A percentile compares a stretch with the other conserved stretches of the same genome.
Evolutionary conservation across 768 basidiomycete species (phyloP).

Genomic region (Auriscalpium orientale): DNA sequence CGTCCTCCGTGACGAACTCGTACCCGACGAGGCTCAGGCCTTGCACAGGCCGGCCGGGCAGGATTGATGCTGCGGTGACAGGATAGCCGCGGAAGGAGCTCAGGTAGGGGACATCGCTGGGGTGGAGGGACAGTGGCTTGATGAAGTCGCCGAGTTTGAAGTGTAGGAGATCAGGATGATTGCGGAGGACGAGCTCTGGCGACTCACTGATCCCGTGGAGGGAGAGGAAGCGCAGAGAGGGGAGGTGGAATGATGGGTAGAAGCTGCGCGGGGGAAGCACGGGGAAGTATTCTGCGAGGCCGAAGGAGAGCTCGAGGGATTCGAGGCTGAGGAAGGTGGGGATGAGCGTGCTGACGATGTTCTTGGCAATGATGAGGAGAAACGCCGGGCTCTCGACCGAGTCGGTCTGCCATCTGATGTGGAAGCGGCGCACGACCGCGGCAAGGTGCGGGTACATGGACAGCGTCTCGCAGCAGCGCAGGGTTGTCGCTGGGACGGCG

Average conservation of each 20-base stretch:
- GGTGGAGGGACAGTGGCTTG: constrained; percentile 32
- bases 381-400: constrained; percentile 18
- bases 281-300: constrained; percentile 33
- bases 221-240: constrained; percentile 23
- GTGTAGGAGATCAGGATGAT: constrained; percentile 30
- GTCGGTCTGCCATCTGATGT: constrained; percentile 48
- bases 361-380: constrained; percentile 14
- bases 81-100: constrained; percentile 53
- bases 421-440: constrained; percentile 37
- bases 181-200: constrained; percentile 29
- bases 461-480: constrained; percentile 48
- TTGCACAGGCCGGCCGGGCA: constrained; percentile 56
- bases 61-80: constrained; percentile 47
- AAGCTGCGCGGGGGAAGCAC: constrained; percentile 27
- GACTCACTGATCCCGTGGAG: constrained; percentile 26
- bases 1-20: constrained; percentile 47
- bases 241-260: constrained; percentile 21
- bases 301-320: constrained; percentile 49
- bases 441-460: constrained; percentile 37
- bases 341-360: constrained; percentile 30
- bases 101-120: constrained; percentile 40
- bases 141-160: constrained; percentile 39
- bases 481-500: constrained; percentile 27
- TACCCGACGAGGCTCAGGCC: constrained; percentile 48
- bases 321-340: constrained; percentile 39